These are phyloP conservation scores for Tetrahymena malaccensis DNA, from an alignment of 73 alveolate genomes.

Conservation along the genomic window DNA sequence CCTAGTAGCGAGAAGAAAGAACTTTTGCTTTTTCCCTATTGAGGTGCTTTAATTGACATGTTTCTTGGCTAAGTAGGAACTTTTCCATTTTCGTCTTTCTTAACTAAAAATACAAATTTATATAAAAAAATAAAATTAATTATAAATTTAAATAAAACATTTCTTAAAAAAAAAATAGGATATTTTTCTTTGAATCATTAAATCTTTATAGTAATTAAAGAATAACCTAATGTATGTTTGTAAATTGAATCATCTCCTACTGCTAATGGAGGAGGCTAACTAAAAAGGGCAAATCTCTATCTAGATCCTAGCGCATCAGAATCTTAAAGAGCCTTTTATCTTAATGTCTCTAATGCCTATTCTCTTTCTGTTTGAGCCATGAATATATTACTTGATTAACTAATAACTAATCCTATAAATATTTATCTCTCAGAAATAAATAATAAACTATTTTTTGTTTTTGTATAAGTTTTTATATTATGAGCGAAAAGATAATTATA, in stretches of 20 bases:
- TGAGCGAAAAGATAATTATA: not conserved
- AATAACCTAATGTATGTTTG: not conserved
- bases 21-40: not conserved
- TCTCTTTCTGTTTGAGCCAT: not conserved
- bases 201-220: not conserved
- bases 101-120: not conserved
- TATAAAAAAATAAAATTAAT: not conserved
- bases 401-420: not conserved
- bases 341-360: not conserved
- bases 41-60: not conserved
- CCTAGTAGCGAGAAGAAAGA: not conserved
- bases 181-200: not conserved
- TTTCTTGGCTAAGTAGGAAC: not conserved
- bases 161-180: not conserved
- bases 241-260: not conserved
- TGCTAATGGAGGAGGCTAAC: not conserved
- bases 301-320: not conserved
- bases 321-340: not conserved
- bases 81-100: not conserved
- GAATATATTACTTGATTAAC: not conserved
- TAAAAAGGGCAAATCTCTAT: not conserved
- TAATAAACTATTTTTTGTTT: not conserved
- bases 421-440: not conserved
- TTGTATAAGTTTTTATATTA: not conserved
- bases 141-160: not conserved